A percentile compares a stretch with the other conserved stretches of the same genome.
Conservation (phyloP, 2,329 filamentous ascomycete species). For the Colletotrichum filicis region DNA sequence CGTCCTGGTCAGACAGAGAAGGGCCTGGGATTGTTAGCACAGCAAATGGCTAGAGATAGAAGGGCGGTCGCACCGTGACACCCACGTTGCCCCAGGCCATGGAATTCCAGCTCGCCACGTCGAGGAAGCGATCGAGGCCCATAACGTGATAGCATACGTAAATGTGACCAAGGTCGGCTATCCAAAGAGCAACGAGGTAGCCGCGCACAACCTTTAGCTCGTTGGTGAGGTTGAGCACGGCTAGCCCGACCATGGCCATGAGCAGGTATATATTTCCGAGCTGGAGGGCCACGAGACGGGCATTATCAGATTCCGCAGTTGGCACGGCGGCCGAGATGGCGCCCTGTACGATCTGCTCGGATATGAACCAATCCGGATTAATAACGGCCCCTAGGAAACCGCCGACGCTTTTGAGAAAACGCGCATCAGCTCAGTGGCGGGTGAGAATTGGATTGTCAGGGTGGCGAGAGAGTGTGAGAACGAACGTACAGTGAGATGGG, state of each 20-base stretch:
- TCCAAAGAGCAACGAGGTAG: constrained; percentile 73
- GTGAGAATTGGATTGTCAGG: not conserved
- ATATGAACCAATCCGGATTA: constrained; percentile 70
- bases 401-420: constrained; percentile 57
- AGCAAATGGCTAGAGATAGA: not conserved
- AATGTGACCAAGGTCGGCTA: constrained; percentile 76
- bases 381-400: constrained; percentile 68
- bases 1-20: constrained; percentile 45
- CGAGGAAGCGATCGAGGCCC: constrained; percentile 63
- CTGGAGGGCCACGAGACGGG: constrained; percentile 71
- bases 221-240: constrained; percentile 70
- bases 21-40: constrained; percentile 36
- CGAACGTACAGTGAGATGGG: constrained; percentile 72
- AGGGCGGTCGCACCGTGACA: constrained; percentile 62
- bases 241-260: constrained; percentile 71
- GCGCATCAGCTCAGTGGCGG: constrained; percentile 24
- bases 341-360: constrained; percentile 65
- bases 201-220: constrained; percentile 74
- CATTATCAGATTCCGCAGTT: constrained; percentile 53
- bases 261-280: constrained; percentile 78
- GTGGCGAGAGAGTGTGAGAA: constrained; percentile 43
- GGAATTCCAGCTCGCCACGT: constrained; percentile 71
- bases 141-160: constrained; percentile 67
- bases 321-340: constrained; percentile 35
- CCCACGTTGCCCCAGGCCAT: constrained; percentile 81